Evolutionary conservation across 345 rosid species (phyloP).

Genomic region (Hibiscus trionum): DNA sequence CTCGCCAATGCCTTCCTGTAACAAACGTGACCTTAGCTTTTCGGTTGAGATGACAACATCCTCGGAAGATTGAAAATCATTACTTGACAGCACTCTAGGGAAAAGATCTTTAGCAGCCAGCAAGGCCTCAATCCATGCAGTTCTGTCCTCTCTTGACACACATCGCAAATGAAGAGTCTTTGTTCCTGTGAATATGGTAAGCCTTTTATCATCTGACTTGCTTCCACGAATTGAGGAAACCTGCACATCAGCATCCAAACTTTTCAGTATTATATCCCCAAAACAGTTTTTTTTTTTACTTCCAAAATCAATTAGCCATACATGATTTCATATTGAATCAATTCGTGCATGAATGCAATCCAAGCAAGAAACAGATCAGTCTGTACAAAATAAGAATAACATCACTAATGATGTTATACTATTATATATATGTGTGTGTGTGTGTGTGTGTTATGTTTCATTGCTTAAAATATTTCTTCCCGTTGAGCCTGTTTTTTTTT

Average conservation of each 20-base stretch:
- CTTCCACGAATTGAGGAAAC: conserved; percentile 93
- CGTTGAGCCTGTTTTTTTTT: neutral
- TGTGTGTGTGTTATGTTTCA: conserved; percentile 4
- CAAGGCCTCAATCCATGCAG: conserved; percentile 81
- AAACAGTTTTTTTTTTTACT: neutral
- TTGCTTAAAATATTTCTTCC: conserved; percentile 11
- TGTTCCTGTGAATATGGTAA: conserved; percentile 86
- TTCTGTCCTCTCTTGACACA: conserved; percentile 66
- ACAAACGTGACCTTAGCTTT: conserved; percentile 60
- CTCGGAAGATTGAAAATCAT: conserved; percentile 56
- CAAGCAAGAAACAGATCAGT: conserved; percentile 20
- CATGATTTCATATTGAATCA: conserved; percentile 8
- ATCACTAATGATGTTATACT: conserved; percentile 13
- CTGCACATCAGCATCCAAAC: conserved; percentile 35
- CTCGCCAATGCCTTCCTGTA: conserved; percentile 77
- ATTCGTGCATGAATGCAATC: conserved; percentile 20
- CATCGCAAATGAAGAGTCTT: conserved; percentile 94
- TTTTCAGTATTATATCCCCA: conserved; percentile 7
- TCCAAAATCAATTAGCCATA: conserved; percentile 6
- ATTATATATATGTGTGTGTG: too few species aligned
- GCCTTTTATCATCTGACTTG: conserved; percentile 95
- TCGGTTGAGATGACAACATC: conserved; percentile 80
- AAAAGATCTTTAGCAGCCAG: conserved; percentile 77
- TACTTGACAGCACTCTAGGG: conserved; percentile 57
- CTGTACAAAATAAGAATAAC: conserved; percentile 35